Conservation (phyloP, 805 yeast genomes). For the Komagataella ulmi region DNA sequence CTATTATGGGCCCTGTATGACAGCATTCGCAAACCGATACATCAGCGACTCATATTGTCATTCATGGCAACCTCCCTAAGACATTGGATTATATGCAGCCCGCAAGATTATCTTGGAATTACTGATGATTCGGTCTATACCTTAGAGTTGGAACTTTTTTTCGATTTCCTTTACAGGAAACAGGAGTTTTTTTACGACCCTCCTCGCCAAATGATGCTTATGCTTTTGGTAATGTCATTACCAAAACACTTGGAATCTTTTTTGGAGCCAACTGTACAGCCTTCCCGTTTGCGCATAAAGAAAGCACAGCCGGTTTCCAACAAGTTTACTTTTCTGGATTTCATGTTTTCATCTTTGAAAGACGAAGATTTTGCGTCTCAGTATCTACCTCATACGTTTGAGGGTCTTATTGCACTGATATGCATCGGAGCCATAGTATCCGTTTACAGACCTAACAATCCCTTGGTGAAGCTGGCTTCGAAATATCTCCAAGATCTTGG, state of each 20-base stretch:
- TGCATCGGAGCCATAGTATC: neutral
- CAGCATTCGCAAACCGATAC: constrained; percentile 26
- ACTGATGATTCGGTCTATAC: constrained; percentile 1
- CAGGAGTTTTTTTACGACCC: neutral
- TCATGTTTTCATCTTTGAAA: neutral
- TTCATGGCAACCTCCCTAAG: constrained; percentile 31
- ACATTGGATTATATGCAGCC: constrained; percentile 37
- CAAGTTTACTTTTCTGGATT: neutral
- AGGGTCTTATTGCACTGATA: neutral
- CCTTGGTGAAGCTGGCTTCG: neutral
- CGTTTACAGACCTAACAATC: neutral
- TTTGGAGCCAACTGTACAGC: neutral
- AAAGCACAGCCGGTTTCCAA: neutral
- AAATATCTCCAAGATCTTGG: neutral
- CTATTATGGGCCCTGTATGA: constrained; percentile 23
- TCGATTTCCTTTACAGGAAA: constrained; percentile 18
- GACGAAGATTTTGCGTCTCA: neutral
- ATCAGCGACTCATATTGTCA: constrained; percentile 28
- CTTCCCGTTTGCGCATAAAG: neutral
- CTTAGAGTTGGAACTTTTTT: constrained; percentile 18
- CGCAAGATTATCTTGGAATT: constrained; percentile 25
- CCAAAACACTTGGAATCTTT: neutral
- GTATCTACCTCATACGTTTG: neutral
- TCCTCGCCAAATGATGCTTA: constrained; percentile 13
- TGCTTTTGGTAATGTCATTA: constrained; percentile 12